phyloP scores from a whole-genome alignment of 257 asterid species.

The Datura wrightii region DNA sequence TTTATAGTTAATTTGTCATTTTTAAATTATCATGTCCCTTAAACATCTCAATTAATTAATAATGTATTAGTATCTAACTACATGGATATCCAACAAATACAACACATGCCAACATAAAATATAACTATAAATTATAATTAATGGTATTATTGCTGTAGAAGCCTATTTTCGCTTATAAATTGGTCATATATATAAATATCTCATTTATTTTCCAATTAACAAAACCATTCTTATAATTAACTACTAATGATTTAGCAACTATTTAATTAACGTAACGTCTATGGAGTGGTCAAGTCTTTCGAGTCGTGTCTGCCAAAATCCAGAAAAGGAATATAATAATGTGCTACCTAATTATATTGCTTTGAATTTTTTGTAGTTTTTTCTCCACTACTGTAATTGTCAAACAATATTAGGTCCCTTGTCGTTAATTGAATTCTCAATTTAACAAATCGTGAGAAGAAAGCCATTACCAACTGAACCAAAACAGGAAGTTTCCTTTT shows the following conservation, averaged over 20 bases:
- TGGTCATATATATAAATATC: too few species aligned
- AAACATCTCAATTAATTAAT: too few species aligned
- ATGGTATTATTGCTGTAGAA: too few species aligned
- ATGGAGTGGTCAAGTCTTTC: neutral
- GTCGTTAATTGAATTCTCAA: conserved; percentile 14
- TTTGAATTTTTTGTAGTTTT: neutral
- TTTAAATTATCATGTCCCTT: too few species aligned
- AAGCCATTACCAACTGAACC: neutral
- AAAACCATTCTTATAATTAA: neutral
- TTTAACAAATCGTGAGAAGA: neutral
- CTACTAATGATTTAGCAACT: neutral
- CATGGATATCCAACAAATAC: too few species aligned
- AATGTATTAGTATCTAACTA: too few species aligned
- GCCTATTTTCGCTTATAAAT: too few species aligned
- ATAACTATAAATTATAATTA: too few species aligned
- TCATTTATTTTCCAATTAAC: too few species aligned
- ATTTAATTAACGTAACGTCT: neutral
- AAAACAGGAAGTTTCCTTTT: neutral
- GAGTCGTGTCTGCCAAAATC: neutral
- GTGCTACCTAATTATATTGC: neutral
- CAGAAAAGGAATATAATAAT: neutral
- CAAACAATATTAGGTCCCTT: neutral
- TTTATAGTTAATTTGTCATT: too few species aligned
- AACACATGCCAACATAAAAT: too few species aligned
- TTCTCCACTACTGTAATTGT: neutral